Evolutionary conservation across 306 rosid genomes (phyloP), one percentile per base, ranked within the genome.

Genomic region (Ormosia emarginata): DNA sequence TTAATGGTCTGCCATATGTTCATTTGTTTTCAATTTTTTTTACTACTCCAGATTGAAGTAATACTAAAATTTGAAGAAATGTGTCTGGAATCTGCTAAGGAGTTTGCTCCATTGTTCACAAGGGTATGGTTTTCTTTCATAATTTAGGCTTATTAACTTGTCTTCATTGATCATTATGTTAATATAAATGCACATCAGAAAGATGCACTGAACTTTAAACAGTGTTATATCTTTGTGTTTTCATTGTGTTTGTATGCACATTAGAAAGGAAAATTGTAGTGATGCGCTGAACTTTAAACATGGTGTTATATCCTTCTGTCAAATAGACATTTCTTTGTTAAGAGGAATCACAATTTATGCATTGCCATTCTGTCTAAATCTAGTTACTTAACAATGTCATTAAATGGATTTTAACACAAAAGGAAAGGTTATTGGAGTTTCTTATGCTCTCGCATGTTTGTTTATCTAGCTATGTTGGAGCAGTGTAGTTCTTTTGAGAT

Each of bases 51-150:
- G 99, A 96, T 96, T 39, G 99, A 96, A 85, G 93, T 96, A 44
- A 90, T 96, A 79, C 94, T 93, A 29, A 93, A 82, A 85, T 92
- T 94, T 78, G 99, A 96, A 88, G 99, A 96, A 75, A 90, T 96
- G 81, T 96, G 98, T 63, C 80, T 79, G 90, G 98, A 96, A 90
- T 96, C 97, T 64, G 88, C 93, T 6, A 94, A 88, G 84, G 98
- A 92, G 71, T 92, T 84, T 79, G 86, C 91, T 37, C 90, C 89
- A 14, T 86, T 89, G 79, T 96, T 96, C 79, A 88, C 92, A 6
- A 84, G 75, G 95, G 99, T 96, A 90, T 47, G 74, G 71, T 69
- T 73, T 14, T 79, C 49, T 68, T 44, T 46, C 49, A 33, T 41
- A 36, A 40, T 50, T 61, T 47, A 55, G 67, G 29, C 18, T 67